phyloP scores from a whole-genome alignment of 148 eudicot species.

The Vaccinium corymbosum region DNA sequence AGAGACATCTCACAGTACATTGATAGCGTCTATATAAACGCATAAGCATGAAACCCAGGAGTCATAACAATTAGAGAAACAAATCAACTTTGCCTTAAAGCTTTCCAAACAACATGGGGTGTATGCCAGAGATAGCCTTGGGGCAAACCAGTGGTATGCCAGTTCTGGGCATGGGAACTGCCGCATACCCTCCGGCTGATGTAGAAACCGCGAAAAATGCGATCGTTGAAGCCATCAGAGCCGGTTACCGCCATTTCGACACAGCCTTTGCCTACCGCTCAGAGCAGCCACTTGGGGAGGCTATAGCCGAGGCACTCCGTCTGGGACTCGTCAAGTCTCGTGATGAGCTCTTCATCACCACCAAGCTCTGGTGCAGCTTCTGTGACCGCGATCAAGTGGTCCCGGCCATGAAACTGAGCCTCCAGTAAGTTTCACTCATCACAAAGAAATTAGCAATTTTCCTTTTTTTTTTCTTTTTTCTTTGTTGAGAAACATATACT shows the following conservation, averaged over 20 bases:
- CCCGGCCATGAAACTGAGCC: constrained; percentile 43
- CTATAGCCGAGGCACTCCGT: constrained; percentile 38
- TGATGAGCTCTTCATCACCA: constrained; percentile 54
- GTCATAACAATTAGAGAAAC: background rate
- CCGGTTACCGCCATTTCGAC: constrained; percentile 59
- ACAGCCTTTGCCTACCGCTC: constrained; percentile 47
- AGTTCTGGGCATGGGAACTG: constrained; percentile 48
- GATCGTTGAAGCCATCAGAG: constrained; percentile 38
- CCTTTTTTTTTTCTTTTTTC: no score
- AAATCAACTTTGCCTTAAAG: background rate
- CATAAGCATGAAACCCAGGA: background rate
- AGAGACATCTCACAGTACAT: no score
- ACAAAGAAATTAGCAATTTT: background rate
- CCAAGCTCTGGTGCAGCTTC: constrained; percentile 54
- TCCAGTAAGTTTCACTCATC: constrained; percentile 29
- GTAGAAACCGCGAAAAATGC: constrained; percentile 34
- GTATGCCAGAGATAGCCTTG: constrained; percentile 14
- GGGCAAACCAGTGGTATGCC: constrained; percentile 31
- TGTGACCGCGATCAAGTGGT: constrained; percentile 48
- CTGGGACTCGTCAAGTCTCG: constrained; percentile 45
- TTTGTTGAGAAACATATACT: no score
- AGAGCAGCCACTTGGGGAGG: constrained; percentile 49
- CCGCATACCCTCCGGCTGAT: constrained; percentile 37
- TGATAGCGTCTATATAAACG: no score
- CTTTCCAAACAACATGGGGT: constrained; percentile 7